phyloP scores from a whole-genome alignment of 768 basidiomycete genomes.

The Terana coerulea region DNA sequence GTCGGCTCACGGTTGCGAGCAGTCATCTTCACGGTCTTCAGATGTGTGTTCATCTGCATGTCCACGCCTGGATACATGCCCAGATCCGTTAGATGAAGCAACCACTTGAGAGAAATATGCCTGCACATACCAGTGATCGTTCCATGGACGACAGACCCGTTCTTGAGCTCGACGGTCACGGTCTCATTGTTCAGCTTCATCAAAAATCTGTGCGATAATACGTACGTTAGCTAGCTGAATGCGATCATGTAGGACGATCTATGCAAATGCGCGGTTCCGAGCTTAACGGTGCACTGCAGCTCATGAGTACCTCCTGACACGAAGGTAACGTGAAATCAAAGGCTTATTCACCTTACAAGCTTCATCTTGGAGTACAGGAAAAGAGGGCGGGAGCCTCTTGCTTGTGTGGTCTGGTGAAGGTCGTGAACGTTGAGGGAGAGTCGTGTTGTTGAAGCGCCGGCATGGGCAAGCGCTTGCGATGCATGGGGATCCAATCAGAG shows the following conservation, averaged over 20 bases:
- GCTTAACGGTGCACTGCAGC: slow-evolving; percentile 3
- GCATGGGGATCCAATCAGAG: not conserved
- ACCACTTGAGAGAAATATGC: not conserved
- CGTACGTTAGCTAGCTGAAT: slow-evolving; percentile 14
- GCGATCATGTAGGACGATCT: not conserved
- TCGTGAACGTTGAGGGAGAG: slow-evolving; percentile 3
- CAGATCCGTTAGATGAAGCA: slow-evolving; percentile 5
- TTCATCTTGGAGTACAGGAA: slow-evolving; percentile 53
- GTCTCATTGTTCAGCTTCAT: slow-evolving; percentile 99
- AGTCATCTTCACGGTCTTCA: slow-evolving; percentile 98
- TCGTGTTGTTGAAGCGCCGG: too few relatives aligned
- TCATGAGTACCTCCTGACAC: not conserved
- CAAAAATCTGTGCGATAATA: slow-evolving; percentile 64
- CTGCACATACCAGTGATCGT: slow-evolving; percentile 84
- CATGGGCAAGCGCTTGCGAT: not conserved
- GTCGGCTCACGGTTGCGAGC: slow-evolving; percentile 84
- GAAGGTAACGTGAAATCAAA: not conserved
- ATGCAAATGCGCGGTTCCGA: slow-evolving; percentile 4
- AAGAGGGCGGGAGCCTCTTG: not conserved
- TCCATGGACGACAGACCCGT: slow-evolving; percentile 91
- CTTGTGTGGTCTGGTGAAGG: not conserved
- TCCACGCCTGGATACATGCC: slow-evolving; percentile 71
- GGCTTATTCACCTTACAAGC: slow-evolving; percentile 65
- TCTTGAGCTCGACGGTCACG: slow-evolving; percentile 96
- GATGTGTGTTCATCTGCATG: slow-evolving; percentile 99